phyloP scores from a whole-genome alignment of 2,329 filamentous ascomycete species.

The Verticillium nubilum region DNA sequence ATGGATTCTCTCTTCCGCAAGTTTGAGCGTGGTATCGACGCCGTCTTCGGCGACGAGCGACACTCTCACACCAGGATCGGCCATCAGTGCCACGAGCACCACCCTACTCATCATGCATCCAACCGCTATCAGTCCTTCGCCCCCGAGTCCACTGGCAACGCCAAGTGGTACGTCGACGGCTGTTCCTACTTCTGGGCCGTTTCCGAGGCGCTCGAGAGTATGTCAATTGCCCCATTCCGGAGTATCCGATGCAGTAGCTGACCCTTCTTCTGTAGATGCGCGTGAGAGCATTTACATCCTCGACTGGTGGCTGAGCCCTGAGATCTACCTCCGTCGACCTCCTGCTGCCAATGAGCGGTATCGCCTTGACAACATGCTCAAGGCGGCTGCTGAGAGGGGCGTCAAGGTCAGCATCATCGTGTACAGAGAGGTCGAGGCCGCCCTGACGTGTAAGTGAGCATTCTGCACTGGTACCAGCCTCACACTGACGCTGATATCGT shows the following conservation, averaged over 20 bases:
- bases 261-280: constrained; percentile 44
- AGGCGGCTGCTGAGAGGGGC: constrained; percentile 75
- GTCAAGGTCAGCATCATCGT: constrained; percentile 83
- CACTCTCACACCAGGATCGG: constrained; percentile 40
- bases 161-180: constrained; percentile 86
- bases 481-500: constrained; percentile 8
- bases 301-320: constrained; percentile 87
- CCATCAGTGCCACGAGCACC: constrained; percentile 32
- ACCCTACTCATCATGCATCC: constrained; percentile 34
- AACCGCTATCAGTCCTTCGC: constrained; percentile 66
- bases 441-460: constrained; percentile 65
- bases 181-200: constrained; percentile 84
- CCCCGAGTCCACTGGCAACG: constrained; percentile 64
- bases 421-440: constrained; percentile 85
- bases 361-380: constrained; percentile 75
- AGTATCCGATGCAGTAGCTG: background rate
- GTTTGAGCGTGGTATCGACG: constrained; percentile 35
- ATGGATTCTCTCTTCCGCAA: constrained; percentile 39
- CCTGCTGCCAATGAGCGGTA: constrained; percentile 78
- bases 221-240: constrained; percentile 7
- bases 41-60: constrained; percentile 31
- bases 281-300: constrained; percentile 77
- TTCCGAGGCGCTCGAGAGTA: constrained; percentile 67
- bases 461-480: constrained; percentile 17
- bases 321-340: constrained; percentile 80